A percentile compares a stretch with the other conserved stretches of the same genome.
Conservation (phyloP, 2,329 filamentous ascomycete genomes). For the Zymoseptoria crescenta region DNA sequence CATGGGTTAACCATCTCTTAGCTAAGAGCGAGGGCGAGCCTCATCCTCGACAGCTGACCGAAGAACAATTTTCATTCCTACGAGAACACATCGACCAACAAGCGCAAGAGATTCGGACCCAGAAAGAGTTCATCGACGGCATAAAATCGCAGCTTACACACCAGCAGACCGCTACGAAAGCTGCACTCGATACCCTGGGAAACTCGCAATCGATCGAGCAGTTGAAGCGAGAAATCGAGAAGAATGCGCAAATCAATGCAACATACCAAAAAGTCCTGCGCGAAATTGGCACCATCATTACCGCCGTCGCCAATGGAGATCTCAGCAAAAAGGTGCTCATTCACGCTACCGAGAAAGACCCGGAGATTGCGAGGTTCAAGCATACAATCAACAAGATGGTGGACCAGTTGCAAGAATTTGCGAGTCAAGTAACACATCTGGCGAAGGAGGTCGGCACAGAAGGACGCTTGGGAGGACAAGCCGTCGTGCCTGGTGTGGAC, state of each 20-base stretch:
- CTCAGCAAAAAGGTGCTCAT: slow-evolving; percentile 95
- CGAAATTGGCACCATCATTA: slow-evolving; percentile 96
- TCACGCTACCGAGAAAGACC: slow-evolving; percentile 93
- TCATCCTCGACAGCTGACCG: slow-evolving; percentile 52
- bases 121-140: slow-evolving; percentile 75
- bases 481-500: slow-evolving; percentile 85
- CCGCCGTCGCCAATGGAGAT: slow-evolving; percentile 89
- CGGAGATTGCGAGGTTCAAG: slow-evolving; percentile 96
- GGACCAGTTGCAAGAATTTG: slow-evolving; percentile 93
- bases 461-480: slow-evolving; percentile 86
- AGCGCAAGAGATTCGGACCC: slow-evolving; percentile 81
- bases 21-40: slow-evolving; percentile 46
- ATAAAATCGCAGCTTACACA: slow-evolving; percentile 79
- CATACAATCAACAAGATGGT: slow-evolving; percentile 99
- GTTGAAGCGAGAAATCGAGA: slow-evolving; percentile 86
- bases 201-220: slow-evolving; percentile 82
- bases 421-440: slow-evolving; percentile 88
- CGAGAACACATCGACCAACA: slow-evolving; percentile 90
- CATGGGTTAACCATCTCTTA: slow-evolving; percentile 46
- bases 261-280: slow-evolving; percentile 95
- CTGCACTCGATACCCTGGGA: slow-evolving; percentile 70
- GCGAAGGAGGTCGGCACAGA: slow-evolving; percentile 95
- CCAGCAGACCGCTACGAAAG: slow-evolving; percentile 77
- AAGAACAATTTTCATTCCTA: slow-evolving; percentile 76
- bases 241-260: slow-evolving; percentile 95